These are phyloP conservation scores for Sporothrix brasiliensis DNA, from an alignment of 2,329 filamentous ascomycete genomes.

Conservation along the genomic window DNA sequence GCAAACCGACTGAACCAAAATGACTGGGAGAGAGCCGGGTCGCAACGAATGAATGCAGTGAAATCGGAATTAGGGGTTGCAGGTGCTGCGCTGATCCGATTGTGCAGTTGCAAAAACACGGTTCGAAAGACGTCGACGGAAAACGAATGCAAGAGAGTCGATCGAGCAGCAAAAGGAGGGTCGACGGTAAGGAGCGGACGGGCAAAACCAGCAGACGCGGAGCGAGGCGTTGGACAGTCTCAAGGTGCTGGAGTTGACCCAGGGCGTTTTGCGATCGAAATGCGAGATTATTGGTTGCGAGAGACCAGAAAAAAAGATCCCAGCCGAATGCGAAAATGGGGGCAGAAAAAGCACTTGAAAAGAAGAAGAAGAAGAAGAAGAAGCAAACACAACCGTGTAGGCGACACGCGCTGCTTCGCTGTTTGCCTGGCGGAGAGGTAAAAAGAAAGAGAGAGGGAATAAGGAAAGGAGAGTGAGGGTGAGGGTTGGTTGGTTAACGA, in stretches of 20 bases:
- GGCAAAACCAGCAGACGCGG: conserved; percentile 55
- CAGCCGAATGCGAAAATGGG: background rate
- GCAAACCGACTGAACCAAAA: background rate
- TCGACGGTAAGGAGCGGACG: conserved; percentile 58
- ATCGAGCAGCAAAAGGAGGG: conserved; percentile 10
- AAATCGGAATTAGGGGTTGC: conserved; percentile 5
- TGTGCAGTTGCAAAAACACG: conserved; percentile 18
- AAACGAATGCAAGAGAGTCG: background rate
- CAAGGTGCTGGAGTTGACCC: conserved; percentile 58
- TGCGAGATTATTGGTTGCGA: background rate
- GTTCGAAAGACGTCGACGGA: conserved; percentile 1
- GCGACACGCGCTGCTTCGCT: conserved; percentile 24
- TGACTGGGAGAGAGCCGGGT: background rate
- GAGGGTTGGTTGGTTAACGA: conserved; percentile 24
- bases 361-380: conserved; percentile 32
- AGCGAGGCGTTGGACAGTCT: conserved; percentile 46
- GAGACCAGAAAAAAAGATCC: conserved; percentile 36
- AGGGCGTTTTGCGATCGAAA: conserved; percentile 39
- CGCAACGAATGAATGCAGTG: conserved; percentile 8
- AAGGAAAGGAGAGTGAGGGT: conserved; percentile 18
- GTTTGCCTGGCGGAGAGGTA: conserved; percentile 1
- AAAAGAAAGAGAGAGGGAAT: conserved; percentile 14
- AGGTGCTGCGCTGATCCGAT: background rate
- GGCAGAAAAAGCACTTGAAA: background rate
- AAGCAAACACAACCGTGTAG: conserved; percentile 29